phyloP scores from a whole-genome alignment of 805 yeast genomes.

The Candida nitratophila region DNA sequence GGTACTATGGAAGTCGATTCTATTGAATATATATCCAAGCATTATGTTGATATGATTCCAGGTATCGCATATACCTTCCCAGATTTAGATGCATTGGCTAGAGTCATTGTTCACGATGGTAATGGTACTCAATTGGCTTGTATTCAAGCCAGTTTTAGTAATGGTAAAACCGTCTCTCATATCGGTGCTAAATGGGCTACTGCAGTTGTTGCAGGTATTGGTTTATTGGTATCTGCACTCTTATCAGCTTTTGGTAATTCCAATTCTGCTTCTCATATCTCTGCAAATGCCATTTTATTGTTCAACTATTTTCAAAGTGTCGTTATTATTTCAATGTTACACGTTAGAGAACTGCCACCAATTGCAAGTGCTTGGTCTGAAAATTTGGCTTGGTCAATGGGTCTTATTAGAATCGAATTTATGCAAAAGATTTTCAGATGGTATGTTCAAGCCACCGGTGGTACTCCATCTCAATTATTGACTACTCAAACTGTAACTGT shows the following conservation, averaged over 20 bases:
- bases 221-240: conserved; percentile 77
- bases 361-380: conserved; percentile 91
- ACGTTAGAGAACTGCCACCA: conserved; percentile 83
- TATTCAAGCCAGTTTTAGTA: conserved; percentile 65
- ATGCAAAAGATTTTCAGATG: conserved; percentile 84
- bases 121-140: conserved; percentile 52
- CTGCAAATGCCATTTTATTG: conserved; percentile 79
- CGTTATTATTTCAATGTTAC: conserved; percentile 77
- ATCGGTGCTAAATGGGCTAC: conserved; percentile 88
- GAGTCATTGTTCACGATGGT: conserved; percentile 36
- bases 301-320: conserved; percentile 86
- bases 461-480: conserved; percentile 65
- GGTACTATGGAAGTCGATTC: conserved; percentile 76
- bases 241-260: conserved; percentile 82
- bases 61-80: conserved; percentile 84
- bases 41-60: conserved; percentile 56
- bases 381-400: conserved; percentile 93
- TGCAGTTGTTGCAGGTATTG: conserved; percentile 83
- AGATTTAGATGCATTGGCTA: conserved; percentile 74
- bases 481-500: conserved; percentile 57
- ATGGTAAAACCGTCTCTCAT: conserved; percentile 77
- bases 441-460: conserved; percentile 87
- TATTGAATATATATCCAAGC: conserved; percentile 46
- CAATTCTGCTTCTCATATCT: conserved; percentile 80
- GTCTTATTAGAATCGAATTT: conserved; percentile 66